phyloP scores from a whole-genome alignment of 2,329 filamentous ascomycete species.

The Capronia americana region DNA sequence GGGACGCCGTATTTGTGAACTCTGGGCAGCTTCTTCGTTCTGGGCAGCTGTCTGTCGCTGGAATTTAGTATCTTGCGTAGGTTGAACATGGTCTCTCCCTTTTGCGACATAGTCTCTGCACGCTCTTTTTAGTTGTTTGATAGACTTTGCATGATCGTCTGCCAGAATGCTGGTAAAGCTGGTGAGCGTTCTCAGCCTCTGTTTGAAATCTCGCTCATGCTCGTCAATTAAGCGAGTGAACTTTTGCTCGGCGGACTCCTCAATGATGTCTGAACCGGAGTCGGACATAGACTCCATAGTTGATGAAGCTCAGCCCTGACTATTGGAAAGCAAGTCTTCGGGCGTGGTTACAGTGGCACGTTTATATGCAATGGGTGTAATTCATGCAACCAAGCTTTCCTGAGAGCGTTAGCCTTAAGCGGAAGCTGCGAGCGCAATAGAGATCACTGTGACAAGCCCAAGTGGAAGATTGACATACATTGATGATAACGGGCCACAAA shows the following conservation, averaged over 20 bases:
- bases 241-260: background rate
- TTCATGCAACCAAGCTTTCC: background rate
- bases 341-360: background rate
- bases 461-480: background rate
- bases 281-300: background rate
- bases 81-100: background rate
- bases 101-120: background rate
- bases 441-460: background rate
- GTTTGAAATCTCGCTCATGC: conserved; percentile 13
- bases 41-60: background rate
- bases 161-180: conserved; percentile 7
- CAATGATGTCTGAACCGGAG: background rate
- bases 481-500: background rate
- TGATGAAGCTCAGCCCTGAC: background rate
- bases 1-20: background rate
- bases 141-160: conserved; percentile 13
- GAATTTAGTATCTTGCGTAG: background rate
- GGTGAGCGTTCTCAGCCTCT: conserved; percentile 7
- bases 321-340: too few species aligned
- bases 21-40: background rate
- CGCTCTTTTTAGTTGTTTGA: conserved; percentile 5
- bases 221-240: conserved; percentile 6
- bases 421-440: background rate
- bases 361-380: background rate
- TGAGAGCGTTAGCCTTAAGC: background rate